Evolutionary conservation across 352 stramenopile species (phyloP), one percentile per base, ranked within the genome.

Genomic region (Phytophthora fragariaefolia): DNA sequence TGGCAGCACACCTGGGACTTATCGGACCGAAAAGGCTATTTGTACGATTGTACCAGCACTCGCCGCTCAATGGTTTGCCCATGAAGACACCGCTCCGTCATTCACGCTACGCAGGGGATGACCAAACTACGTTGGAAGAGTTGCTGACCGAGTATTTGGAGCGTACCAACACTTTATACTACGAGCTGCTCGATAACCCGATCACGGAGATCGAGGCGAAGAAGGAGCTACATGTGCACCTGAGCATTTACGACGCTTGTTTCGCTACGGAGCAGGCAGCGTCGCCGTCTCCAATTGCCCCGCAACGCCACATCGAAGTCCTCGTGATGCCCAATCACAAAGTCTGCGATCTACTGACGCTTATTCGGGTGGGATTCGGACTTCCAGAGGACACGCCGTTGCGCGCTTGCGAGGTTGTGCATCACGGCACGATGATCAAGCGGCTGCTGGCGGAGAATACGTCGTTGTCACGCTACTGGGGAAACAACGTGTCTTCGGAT

Each of bases 191-290:
- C 3, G 54, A 70, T 8, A 73, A 92, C 42, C 81, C 85, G 8
- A 95, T 96, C 72, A 92, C 85, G 1, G 85, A 95, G 58, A 87
- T 96, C 47, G 89, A 96, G 63, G 82, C 84, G 1, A 95, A 95
- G 73, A 93, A 92, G 56, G 82, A 93, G 59, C 66, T 95, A 12
- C 17, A 79, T 3, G 79, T 96, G 20, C 84, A 91, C 57, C 68
- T 93, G 22, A 94, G 87, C 61, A 80, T 88, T 40, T 93, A 94
- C 68, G 89, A 92, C 57, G 77, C 80, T 18, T 85, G 73, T 23
- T 93, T 95, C 48, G 74, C 81, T 2, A 73, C 62, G 0, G 67
- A 76, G 15, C 53, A 73, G 54, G 28, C 50, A 43, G 76, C 87
- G 7, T 66, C 70, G 1, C 69, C 55, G n/a, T 63, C 74, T 1